phyloP scores from a whole-genome alignment of 805 yeast species.

The Saccharomycopsis fermentans region DNA sequence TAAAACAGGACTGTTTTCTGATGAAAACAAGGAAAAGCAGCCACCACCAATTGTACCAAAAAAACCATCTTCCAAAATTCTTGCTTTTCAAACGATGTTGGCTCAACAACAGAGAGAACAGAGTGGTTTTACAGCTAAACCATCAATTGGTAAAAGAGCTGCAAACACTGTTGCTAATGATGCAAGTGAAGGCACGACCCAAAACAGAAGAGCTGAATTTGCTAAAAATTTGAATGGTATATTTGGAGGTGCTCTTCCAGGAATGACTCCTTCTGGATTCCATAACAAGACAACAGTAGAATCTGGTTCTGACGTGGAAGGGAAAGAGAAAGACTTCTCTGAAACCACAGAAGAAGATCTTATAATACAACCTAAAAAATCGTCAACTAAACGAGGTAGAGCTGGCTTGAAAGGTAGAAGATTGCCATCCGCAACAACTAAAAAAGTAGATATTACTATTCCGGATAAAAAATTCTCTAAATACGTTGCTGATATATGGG shows the following conservation, averaged over 20 bases:
- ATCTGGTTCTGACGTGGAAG: conserved; percentile 4
- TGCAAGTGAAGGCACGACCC: neutral
- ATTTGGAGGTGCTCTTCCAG: conserved; percentile 40
- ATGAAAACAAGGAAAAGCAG: conserved; percentile 19
- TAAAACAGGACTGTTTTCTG: conserved; percentile 3
- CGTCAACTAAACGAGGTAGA: conserved; percentile 35
- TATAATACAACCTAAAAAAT: conserved; percentile 12
- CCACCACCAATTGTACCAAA: conserved; percentile 62
- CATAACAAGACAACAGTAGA: conserved; percentile 21
- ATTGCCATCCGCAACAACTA: conserved; percentile 13
- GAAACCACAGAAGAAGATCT: conserved; percentile 14
- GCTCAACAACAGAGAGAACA: conserved; percentile 34
- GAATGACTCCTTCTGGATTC: conserved; percentile 30
- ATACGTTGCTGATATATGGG: conserved; percentile 15
- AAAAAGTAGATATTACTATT: conserved; percentile 10
- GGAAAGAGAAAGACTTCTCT: conserved; percentile 1
- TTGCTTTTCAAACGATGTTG: conserved; percentile 73
- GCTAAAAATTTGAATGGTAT: conserved; percentile 52
- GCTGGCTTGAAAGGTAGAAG: conserved; percentile 34
- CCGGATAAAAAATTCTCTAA: neutral
- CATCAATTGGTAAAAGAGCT: neutral
- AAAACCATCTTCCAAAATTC: conserved; percentile 67
- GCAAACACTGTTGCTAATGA: neutral
- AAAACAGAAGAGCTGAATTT: conserved; percentile 33
- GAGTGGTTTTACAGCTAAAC: conserved; percentile 2